Conservation (phyloP, 2,329 filamentous ascomycete species). For the Talaromyces albobiverticillius region DNA sequence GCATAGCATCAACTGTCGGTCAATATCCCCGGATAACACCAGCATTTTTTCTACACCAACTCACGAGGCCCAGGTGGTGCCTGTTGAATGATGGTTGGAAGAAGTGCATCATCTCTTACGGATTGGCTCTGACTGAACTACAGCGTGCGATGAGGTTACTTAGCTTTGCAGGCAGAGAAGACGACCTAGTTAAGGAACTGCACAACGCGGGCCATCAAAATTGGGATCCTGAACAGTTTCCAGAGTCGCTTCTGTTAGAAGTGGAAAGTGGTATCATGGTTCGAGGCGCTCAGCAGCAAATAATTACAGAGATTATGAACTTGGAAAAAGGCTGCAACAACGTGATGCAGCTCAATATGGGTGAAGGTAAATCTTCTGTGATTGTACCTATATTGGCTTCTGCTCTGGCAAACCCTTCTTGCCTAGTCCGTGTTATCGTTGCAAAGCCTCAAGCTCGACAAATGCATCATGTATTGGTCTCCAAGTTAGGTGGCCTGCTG, state of each 20-base stretch:
- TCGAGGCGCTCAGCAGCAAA: slow-evolving; percentile 56
- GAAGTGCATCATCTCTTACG: neutral
- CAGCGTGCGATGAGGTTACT: neutral
- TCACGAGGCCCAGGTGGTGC: neutral
- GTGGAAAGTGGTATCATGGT: slow-evolving; percentile 63
- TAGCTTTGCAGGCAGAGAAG: neutral
- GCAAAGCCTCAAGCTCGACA: slow-evolving; percentile 60
- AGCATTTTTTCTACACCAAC: neutral
- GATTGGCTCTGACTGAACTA: neutral
- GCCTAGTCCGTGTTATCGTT: slow-evolving; percentile 58
- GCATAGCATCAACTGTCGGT: slow-evolving; percentile 49
- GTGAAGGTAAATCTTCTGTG: slow-evolving; percentile 67
- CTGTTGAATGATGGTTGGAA: neutral
- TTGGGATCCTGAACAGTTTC: slow-evolving; percentile 53
- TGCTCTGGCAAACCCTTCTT: slow-evolving; percentile 48
- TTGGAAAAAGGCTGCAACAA: slow-evolving; percentile 43
- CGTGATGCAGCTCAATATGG: slow-evolving; percentile 69
- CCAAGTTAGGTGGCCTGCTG: slow-evolving; percentile 45
- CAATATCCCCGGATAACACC: neutral
- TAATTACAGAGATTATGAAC: slow-evolving; percentile 55
- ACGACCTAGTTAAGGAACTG: neutral
- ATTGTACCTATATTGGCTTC: slow-evolving; percentile 64
- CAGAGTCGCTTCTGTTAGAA: slow-evolving; percentile 64
- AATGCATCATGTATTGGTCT: slow-evolving; percentile 48
- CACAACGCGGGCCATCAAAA: slow-evolving; percentile 53